Evolutionary conservation across 805 yeast species (phyloP), one percentile per base, ranked within the genome.

Genomic region (Suhomyces xylopsoci): DNA sequence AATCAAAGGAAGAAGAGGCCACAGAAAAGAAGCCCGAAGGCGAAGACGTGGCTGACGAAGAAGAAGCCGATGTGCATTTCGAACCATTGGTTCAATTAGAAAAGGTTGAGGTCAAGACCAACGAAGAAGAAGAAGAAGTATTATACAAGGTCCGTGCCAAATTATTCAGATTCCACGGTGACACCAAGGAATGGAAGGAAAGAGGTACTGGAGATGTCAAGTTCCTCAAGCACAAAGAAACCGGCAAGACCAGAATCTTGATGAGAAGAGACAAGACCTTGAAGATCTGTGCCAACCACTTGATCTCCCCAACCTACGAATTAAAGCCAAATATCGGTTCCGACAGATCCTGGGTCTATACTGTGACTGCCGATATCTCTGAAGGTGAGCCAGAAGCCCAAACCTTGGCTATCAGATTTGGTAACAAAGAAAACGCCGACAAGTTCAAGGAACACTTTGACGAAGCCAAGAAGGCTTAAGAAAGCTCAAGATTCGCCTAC

Each of bases 241-340:
- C 90, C 54, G 81, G 82, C 54, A 92, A 90, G 77, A 90, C 89
- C 58, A 87, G 99, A 79, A 74, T 94, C 60, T 80, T 94, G 68
- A 94, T 94, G 99, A 90, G 99, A 84, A 90, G 99, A 80, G 99
- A 94, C 79, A 93, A 93, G 81, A 94, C 98, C 51, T 82, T 94
- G 69, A 94, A 94, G 81, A 87, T 94, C 67, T 94, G 99, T 75
- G 99, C 99, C 63, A 94, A 94, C 80, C 99, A 94, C 76, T 84
- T 84, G 75, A 83, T 90, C 69, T 75, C 88, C 45, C 84, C 93
- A 56, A 96, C 88, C 62, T 90, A 88, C 75, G 82, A 75, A 60
- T 83, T 94, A 71, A 88, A 84, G 69, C 90, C 97, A 64, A 94
- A 94, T 69, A 92, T 94, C 59, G 98, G 99, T 48, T 86, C 94